Evolutionary conservation across 495 filamentous ascomycete genomes (phyloP).

Genomic region (Penicillium waksmanii): DNA sequence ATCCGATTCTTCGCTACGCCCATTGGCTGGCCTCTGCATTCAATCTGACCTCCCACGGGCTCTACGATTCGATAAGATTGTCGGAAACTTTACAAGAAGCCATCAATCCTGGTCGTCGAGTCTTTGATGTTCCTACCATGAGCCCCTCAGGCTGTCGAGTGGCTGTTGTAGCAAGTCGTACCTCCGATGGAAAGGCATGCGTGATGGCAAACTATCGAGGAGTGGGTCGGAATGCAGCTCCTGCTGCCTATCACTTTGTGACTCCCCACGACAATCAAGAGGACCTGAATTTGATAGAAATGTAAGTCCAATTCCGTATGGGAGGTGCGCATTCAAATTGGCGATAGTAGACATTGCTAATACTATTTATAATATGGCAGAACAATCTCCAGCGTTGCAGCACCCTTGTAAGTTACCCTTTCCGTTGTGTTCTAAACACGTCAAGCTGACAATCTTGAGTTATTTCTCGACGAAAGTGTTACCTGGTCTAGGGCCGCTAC

Average conservation of each 20-base stretch:
- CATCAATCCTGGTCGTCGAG: slow-evolving; percentile 10
- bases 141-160: slow-evolving; percentile 9
- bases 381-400: slow-evolving; percentile 22
- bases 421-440: not conserved
- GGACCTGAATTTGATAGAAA: slow-evolving; percentile 20
- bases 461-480: slow-evolving; percentile 36
- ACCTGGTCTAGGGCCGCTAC: slow-evolving; percentile 34
- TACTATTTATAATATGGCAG: not conserved
- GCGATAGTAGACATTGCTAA: not conserved
- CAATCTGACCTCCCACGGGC: slow-evolving; percentile 5
- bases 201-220: slow-evolving; percentile 29
- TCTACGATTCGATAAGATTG: slow-evolving; percentile 15
- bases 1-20: not conserved
- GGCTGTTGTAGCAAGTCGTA: slow-evolving; percentile 25
- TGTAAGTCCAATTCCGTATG: slow-evolving; percentile 15
- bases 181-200: slow-evolving; percentile 23
- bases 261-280: slow-evolving; percentile 11
- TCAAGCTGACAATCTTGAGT: slow-evolving; percentile 19
- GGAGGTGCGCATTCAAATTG: not conserved
- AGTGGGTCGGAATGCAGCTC: not conserved
- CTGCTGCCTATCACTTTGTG: slow-evolving; percentile 25
- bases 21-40: not conserved
- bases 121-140: slow-evolving; percentile 21
- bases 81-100: slow-evolving; percentile 10
- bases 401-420: slow-evolving; percentile 22